Evolutionary conservation across 2,329 filamentous ascomycete species (phyloP), one percentile per base, ranked within the genome.

Genomic region (Phyllosticta ampelicida): DNA sequence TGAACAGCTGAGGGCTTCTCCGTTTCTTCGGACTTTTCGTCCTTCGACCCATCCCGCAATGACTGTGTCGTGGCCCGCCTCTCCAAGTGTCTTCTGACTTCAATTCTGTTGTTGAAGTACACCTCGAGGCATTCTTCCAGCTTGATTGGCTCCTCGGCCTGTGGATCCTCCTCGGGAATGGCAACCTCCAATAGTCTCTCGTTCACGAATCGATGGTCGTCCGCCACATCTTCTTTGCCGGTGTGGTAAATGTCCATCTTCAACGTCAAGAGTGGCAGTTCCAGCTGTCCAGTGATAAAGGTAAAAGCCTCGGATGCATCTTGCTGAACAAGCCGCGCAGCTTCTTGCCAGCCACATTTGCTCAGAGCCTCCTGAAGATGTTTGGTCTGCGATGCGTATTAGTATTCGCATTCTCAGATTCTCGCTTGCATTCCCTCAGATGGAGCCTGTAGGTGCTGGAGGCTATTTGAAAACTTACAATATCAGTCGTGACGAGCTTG

Each of bases 221-320:
- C 90, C 48, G 84, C 83, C 54, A 87, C 86, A 61, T 86, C 83
- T 65, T 89, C 86, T 67, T 89, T 90, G 13, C 92, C 94, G 21
- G 90, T 88, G 67, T 96, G 94, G 65, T 92, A 96, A 13, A 97
- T 84, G 68, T 97, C 91, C 77, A 96, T 92, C 69, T 96, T 95
- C 44, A 97, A 74, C 0, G 91, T 91, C 23, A 97, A 80, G 1
- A 97, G 78, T 6, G 94, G 94, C 16, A 97, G 74, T 65, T 95
- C 86, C 19, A 99, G 79, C 20, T 86, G 90, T 63, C 90, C 91
- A 0, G 92, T 96, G 62, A 99, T 90, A 70, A 96, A 96, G 0
- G 86, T 89, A 69, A 97, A 97, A 0, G 91, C 91, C 72, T 99
- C 94, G 0, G 94, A 96, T 0, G 90, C 89, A 71, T 99, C 94